Evolutionary conservation across 2,329 filamentous ascomycete species (phyloP).

Genomic region (Chrysoporthe puriensis): DNA sequence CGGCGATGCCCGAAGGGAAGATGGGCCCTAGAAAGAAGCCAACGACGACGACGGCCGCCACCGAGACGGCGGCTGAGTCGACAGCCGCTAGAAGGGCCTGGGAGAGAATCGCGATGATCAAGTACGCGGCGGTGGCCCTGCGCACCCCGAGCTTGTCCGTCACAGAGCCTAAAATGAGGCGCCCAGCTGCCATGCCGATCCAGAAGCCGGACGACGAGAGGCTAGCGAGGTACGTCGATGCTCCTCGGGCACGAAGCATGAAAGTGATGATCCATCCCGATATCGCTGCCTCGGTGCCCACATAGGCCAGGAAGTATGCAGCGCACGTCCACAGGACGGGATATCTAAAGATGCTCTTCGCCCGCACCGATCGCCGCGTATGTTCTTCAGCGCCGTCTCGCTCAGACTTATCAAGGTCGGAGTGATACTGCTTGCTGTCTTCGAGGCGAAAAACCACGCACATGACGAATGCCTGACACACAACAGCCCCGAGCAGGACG

Average conservation of each 20-base stretch:
- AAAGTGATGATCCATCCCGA: conserved; percentile 52
- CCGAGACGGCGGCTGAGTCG: conserved; percentile 33
- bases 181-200: conserved; percentile 47
- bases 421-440: conserved; percentile 38
- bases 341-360: conserved; percentile 37
- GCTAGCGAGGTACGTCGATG: conserved; percentile 41
- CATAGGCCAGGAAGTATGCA: conserved; percentile 47
- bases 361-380: background rate
- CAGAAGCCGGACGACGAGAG: conserved; percentile 49
- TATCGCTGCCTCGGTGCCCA: conserved; percentile 48
- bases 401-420: conserved; percentile 14
- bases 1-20: conserved; percentile 46
- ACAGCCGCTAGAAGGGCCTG: conserved; percentile 32
- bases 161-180: conserved; percentile 39
- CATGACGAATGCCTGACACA: conserved; percentile 31
- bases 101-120: conserved; percentile 31
- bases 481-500: conserved; percentile 38
- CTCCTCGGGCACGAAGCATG: conserved; percentile 45
- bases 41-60: conserved; percentile 38
- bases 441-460: conserved; percentile 43
- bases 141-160: conserved; percentile 39
- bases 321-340: conserved; percentile 46
- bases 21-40: conserved; percentile 47
- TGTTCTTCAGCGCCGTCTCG: background rate
- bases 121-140: conserved; percentile 34